phyloP scores from a whole-genome alignment of 108 stramenopile species.

The Ochromonas danica region DNA sequence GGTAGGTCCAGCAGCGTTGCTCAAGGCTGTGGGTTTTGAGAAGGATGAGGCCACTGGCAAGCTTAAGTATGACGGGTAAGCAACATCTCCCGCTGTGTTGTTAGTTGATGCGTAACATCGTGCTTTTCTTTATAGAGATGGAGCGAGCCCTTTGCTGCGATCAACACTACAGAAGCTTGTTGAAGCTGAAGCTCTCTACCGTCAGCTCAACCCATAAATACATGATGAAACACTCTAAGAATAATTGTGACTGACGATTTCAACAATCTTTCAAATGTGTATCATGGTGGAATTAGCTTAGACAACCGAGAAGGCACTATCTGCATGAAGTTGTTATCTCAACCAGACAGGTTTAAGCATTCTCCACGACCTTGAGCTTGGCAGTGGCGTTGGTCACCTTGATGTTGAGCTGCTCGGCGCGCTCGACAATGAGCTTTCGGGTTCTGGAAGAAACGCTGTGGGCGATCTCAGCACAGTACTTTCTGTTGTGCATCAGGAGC shows the following conservation, averaged over 20 bases:
- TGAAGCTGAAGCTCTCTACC: slow-evolving; percentile 13
- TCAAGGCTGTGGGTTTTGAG: slow-evolving; percentile 73
- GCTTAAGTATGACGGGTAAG: slow-evolving; percentile 25
- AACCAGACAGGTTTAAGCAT: slow-evolving; percentile 32
- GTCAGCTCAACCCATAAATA: background rate
- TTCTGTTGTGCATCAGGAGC: slow-evolving; percentile 99
- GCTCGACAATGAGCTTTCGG: slow-evolving; percentile 89
- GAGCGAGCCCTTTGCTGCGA: background rate
- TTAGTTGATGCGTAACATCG: background rate
- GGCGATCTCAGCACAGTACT: slow-evolving; percentile 96
- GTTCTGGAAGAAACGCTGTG: slow-evolving; percentile 83
- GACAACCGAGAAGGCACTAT: too few relatives aligned
- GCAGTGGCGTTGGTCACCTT: slow-evolving; percentile 82
- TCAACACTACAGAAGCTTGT: background rate
- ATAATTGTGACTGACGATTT: too few relatives aligned
- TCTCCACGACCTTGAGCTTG: slow-evolving; percentile 89
- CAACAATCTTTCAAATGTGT: too few relatives aligned
- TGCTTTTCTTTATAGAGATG: background rate
- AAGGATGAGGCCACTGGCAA: slow-evolving; percentile 58
- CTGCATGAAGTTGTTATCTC: slow-evolving; percentile 32
- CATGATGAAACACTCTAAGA: too few relatives aligned
- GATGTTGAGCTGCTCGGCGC: slow-evolving; percentile 95
- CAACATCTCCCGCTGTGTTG: background rate
- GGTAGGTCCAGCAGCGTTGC: slow-evolving; percentile 69
- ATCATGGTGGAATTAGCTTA: too few relatives aligned